These are phyloP conservation scores for Allium sativum DNA, from an alignment of 106 monocot genomes.

Conservation along the genomic window DNA sequence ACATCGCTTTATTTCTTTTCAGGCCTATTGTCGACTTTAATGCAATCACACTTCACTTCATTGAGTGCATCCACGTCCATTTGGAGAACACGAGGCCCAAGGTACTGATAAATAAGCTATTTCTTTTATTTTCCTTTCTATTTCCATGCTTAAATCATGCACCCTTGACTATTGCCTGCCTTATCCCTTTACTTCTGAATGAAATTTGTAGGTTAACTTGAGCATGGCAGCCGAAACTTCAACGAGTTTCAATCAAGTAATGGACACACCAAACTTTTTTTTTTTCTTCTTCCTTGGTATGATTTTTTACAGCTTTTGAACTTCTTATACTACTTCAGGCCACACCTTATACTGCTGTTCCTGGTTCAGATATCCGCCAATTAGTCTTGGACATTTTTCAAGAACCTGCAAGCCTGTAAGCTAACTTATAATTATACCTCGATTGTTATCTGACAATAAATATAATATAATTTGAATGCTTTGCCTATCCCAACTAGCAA, in stretches of 20 bases:
- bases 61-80: slow-evolving; percentile 77
- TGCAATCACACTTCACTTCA: slow-evolving; percentile 53
- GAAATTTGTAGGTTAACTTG: slow-evolving; percentile 2
- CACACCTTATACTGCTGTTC: slow-evolving; percentile 3
- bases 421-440: slow-evolving; percentile 1
- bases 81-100: slow-evolving; percentile 50
- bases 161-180: background rate
- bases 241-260: slow-evolving; percentile 22
- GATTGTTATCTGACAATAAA: no score
- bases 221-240: slow-evolving; percentile 1
- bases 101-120: slow-evolving; percentile 10
- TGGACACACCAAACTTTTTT: background rate
- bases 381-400: slow-evolving; percentile 55
- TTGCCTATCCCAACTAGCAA: no score
- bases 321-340: slow-evolving; percentile 10
- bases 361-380: slow-evolving; percentile 30
- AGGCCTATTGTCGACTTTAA: slow-evolving; percentile 60
- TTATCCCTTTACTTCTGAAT: slow-evolving; percentile 1
- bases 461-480: background rate
- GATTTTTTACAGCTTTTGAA: background rate
- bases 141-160: background rate
- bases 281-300: background rate
- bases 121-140: background rate
- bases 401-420: slow-evolving; percentile 57
- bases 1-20: slow-evolving; percentile 6